Conservation (phyloP, 805 yeast genomes). For the Yarrowia hollandica region DNA sequence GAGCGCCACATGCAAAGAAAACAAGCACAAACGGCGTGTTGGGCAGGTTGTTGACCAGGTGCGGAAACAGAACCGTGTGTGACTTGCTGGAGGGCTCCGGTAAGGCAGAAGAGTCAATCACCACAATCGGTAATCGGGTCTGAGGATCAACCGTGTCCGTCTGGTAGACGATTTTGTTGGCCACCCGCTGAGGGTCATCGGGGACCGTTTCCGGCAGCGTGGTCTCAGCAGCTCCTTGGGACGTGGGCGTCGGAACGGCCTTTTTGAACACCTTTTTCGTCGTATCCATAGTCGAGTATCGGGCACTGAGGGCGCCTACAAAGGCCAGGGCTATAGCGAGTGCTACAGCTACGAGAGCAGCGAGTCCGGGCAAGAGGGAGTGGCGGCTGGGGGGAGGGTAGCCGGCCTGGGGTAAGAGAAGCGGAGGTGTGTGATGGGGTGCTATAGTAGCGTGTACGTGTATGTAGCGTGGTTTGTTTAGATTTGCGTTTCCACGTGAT, state of each 20-base stretch:
- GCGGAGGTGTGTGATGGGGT: not conserved
- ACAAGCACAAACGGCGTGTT: slow-evolving; percentile 62
- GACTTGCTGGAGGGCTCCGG: slow-evolving; percentile 57
- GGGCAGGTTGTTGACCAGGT: slow-evolving; percentile 60
- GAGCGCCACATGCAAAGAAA: slow-evolving; percentile 81
- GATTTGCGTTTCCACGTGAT: slow-evolving; percentile 1
- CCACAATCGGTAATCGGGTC: slow-evolving; percentile 68
- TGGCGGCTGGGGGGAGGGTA: slow-evolving; percentile 4
- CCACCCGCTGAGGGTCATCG: slow-evolving; percentile 29
- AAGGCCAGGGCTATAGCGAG: slow-evolving; percentile 28
- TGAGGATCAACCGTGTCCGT: slow-evolving; percentile 66
- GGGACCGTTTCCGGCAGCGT: not conserved
- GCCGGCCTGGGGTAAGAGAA: slow-evolving; percentile 8
- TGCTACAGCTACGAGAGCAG: slow-evolving; percentile 11
- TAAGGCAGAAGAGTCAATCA: slow-evolving; percentile 78
- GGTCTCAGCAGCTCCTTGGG: not conserved
- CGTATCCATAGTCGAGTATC: slow-evolving; percentile 23
- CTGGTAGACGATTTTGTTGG: slow-evolving; percentile 52
- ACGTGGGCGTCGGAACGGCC: slow-evolving; percentile 30
- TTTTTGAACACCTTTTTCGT: slow-evolving; percentile 22
- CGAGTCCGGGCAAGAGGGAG: slow-evolving; percentile 19
- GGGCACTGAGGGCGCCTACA: not conserved
- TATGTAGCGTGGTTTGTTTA: slow-evolving; percentile 22
- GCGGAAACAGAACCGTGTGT: slow-evolving; percentile 55
- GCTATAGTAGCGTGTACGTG: not conserved